Evolutionary conservation across 2,329 filamentous ascomycete genomes (phyloP), one percentile per base, ranked within the genome.

Genomic region (Cladosporium sp.): DNA sequence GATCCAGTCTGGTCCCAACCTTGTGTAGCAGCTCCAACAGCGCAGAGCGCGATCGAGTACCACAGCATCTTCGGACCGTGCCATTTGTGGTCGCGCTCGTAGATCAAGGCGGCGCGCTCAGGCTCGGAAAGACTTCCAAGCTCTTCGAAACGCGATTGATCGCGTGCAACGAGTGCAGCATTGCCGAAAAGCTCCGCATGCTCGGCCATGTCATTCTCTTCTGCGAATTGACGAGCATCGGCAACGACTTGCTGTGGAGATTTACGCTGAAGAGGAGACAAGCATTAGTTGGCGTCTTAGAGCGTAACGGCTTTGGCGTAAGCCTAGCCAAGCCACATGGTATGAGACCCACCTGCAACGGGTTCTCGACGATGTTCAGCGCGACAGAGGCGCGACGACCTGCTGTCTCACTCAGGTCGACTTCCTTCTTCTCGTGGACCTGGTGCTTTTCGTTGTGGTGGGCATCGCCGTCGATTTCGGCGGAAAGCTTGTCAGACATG

Each of bases 1-100:
- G 69, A 69, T 16, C 71, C 73, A 25, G 72, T 74, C 63, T 76
- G 71, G 58, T 71, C 74, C 73, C 72, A 76, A 11, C 74, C 74
- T 66, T 75, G 74, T 25, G 68, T 73, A 11, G 73, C 73, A 49
- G 73, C 73, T 30, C 74, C 72, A 56, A 75, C 66, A 36, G 74
- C 71, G 66, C 74, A 76, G 30, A 73, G 63, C 5, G 28, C 79
- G 69, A 91, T 89, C 43, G 89, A 90, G 68, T 89, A 82, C 77
- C 88, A 89, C 13, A 92, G 80, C 60, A 84, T 83, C 70, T 72
- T 80, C 0, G 89, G 87, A 39, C 89, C 83, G 66, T 84, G 82
- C 87, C 89, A 91, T 72, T 88, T 89, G 81, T 91, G 88, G 28
- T 85, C 79, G 36, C 84, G 80, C 75, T 92, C 89, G 65, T 88